Percentiles rank a stretch among this genome's conserved stretches.
Evolutionary conservation across 495 filamentous ascomycete genomes (phyloP).

Genomic region (Lichina pygmaea): DNA sequence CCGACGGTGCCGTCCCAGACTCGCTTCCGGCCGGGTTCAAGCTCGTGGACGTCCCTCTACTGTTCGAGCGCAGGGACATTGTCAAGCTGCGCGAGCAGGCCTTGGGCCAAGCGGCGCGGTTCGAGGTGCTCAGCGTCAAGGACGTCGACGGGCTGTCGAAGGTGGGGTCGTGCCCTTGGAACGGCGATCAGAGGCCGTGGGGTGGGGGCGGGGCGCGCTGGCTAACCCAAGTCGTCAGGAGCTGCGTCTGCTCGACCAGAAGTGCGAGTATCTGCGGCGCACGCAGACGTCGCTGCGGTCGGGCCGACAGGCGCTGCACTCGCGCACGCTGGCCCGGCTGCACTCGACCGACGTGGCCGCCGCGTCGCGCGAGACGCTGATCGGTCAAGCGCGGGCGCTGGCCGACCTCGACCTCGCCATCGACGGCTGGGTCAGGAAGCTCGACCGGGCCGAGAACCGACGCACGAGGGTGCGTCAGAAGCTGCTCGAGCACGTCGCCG

Average conservation of each 20-base stretch:
- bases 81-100: conserved; percentile 31
- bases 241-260: conserved; percentile 38
- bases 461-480: conserved; percentile 44
- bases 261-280: conserved; percentile 42
- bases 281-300: conserved; percentile 39
- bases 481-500: conserved; percentile 46
- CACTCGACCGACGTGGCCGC: conserved; percentile 30
- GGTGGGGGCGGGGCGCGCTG: no score
- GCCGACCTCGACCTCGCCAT: conserved; percentile 45
- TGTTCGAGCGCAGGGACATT: conserved; percentile 23
- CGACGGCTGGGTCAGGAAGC: conserved; percentile 46
- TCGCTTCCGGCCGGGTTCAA: conserved; percentile 30
- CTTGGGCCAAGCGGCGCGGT: conserved; percentile 30
- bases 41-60: conserved; percentile 19
- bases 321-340: conserved; percentile 39
- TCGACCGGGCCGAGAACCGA: conserved; percentile 50
- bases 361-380: conserved; percentile 37
- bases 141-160: conserved; percentile 38
- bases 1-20: conserved; percentile 17
- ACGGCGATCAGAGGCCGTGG: background rate
- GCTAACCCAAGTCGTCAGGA: conserved; percentile 17
- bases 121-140: conserved; percentile 36
- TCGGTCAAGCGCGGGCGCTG: conserved; percentile 51
- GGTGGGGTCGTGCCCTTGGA: conserved; percentile 13
- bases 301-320: conserved; percentile 39